phyloP scores from a whole-genome alignment of 2,329 filamentous ascomycete genomes.

The Aspergillus costaricaensis region DNA sequence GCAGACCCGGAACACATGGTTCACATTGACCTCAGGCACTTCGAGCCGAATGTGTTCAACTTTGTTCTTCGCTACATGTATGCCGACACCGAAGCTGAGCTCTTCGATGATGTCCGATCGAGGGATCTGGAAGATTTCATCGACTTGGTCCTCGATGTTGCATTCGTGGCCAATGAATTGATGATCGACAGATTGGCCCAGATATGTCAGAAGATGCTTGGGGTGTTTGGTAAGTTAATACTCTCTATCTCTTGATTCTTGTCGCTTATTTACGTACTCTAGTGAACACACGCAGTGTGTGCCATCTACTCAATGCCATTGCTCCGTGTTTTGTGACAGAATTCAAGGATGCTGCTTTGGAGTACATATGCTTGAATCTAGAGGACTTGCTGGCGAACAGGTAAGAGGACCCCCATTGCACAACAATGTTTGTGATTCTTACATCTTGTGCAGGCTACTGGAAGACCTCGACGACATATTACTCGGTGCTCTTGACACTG shows the following conservation, averaged over 20 bases:
- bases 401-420: constrained; percentile 29
- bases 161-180: constrained; percentile 86
- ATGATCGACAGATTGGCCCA: constrained; percentile 92
- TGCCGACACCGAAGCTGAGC: constrained; percentile 73
- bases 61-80: constrained; percentile 83
- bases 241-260: background rate
- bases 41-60: constrained; percentile 70
- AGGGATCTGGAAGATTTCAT: constrained; percentile 78
- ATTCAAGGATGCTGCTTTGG: constrained; percentile 84
- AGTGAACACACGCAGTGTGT: constrained; percentile 84
- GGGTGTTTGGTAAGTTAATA: constrained; percentile 64
- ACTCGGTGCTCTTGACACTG: constrained; percentile 74
- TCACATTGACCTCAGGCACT: constrained; percentile 78
- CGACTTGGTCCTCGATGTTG: constrained; percentile 86
- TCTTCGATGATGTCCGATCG: constrained; percentile 76
- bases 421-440: constrained; percentile 5
- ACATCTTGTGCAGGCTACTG: constrained; percentile 57
- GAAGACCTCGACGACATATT: constrained; percentile 84
- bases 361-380: constrained; percentile 89
- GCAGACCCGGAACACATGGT: constrained; percentile 54
- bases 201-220: constrained; percentile 82
- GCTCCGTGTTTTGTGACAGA: constrained; percentile 78
- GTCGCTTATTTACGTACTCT: constrained; percentile 25
- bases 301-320: constrained; percentile 80
- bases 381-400: constrained; percentile 92